Percentiles rank a stretch among this genome's conserved stretches.
Conservation (phyloP, 164 flowering plant species). For the Vitis labrusca region DNA sequence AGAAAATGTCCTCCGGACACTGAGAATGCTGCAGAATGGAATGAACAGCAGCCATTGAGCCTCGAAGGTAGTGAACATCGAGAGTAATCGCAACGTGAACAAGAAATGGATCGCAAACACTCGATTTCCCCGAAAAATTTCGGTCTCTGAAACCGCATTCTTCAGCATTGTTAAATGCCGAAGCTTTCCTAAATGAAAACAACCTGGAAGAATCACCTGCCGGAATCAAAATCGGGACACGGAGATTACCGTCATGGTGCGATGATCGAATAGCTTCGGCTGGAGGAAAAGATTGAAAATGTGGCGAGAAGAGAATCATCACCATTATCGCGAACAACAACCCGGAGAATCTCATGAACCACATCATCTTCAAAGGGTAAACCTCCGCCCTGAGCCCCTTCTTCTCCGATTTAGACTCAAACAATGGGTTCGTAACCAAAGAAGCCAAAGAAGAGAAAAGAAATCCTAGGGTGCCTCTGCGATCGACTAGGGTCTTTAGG, state of each 20-base stretch:
- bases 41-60: conserved; percentile 91
- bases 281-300: conserved; percentile 61
- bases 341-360: conserved; percentile 51
- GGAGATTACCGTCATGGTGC: conserved; percentile 29
- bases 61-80: conserved; percentile 78
- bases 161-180: conserved; percentile 57
- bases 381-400: conserved; percentile 20
- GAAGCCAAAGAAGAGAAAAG: conserved; percentile 14
- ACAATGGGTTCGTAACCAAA: no score
- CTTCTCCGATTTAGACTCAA: conserved; percentile 40
- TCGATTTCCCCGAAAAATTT: neutral
- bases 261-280: conserved; percentile 69
- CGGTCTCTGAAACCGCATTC: conserved; percentile 33
- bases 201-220: conserved; percentile 14
- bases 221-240: conserved; percentile 18
- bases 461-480: conserved; percentile 39
- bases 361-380: conserved; percentile 34
- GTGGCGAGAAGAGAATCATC: conserved; percentile 53
- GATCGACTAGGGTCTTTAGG: conserved; percentile 38
- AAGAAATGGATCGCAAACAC: conserved; percentile 69
- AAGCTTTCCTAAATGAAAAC: conserved; percentile 52
- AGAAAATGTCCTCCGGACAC: conserved; percentile 81
- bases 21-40: conserved; percentile 68
- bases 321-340: conserved; percentile 50
- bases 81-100: conserved; percentile 91